phyloP scores from a whole-genome alignment of 2,329 filamentous ascomycete genomes.

The Phialophora tarda region DNA sequence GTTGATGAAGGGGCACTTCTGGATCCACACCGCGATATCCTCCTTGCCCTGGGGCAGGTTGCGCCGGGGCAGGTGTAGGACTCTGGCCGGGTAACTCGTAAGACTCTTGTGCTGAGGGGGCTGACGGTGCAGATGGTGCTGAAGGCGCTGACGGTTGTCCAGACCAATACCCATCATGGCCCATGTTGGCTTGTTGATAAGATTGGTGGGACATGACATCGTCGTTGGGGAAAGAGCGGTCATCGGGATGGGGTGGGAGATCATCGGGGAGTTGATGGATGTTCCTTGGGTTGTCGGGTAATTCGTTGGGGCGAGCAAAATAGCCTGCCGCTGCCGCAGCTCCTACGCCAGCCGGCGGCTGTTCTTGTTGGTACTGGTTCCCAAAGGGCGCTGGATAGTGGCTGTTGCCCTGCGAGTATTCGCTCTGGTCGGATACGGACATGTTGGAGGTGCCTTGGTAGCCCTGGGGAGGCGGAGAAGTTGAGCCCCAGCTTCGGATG shows the following conservation, averaged over 20 bases:
- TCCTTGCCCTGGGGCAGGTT: conserved; percentile 11
- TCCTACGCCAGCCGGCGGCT: neutral
- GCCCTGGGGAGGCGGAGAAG: conserved; percentile 20
- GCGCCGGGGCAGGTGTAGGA: conserved; percentile 3
- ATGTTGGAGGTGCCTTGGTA: conserved; percentile 23
- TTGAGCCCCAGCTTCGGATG: conserved; percentile 23
- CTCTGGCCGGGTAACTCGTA: conserved; percentile 30
- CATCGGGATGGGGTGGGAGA: neutral
- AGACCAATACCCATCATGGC: conserved; percentile 20
- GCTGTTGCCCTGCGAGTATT: conserved; percentile 28
- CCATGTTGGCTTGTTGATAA: conserved; percentile 23
- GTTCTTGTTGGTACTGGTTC: conserved; percentile 10
- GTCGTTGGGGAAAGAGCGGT: conserved; percentile 14
- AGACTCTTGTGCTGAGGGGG: conserved; percentile 21
- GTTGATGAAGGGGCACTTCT: conserved; percentile 32
- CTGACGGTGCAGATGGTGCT: conserved; percentile 3
- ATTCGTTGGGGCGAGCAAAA: conserved; percentile 18
- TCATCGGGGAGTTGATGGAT: conserved; percentile 27
- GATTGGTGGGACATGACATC: conserved; percentile 19
- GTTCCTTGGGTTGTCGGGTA: conserved; percentile 25
- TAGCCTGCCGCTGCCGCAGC: conserved; percentile 13
- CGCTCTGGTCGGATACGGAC: conserved; percentile 35
- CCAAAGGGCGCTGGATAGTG: conserved; percentile 9
- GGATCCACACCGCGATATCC: conserved; percentile 30
- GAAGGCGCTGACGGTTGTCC: conserved; percentile 15